Evolutionary conservation across 768 basidiomycete genomes (phyloP), one percentile per base, ranked within the genome.

Genomic region (Paxillus ammoniavirescens): DNA sequence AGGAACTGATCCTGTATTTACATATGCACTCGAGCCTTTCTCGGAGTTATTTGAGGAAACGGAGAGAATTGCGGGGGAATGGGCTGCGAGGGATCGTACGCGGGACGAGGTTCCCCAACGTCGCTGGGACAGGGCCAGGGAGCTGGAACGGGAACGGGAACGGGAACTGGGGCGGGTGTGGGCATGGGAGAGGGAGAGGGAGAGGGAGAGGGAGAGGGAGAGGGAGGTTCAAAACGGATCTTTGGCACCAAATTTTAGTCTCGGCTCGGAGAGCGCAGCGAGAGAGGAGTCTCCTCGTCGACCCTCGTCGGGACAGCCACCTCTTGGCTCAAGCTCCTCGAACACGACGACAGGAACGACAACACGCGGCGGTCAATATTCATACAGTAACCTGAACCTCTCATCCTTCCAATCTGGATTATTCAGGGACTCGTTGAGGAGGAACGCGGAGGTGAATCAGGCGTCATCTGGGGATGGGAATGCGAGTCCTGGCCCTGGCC

Each of bases 341-440:
- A 46, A 47, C n/a, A 9, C 12, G 35, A 35, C 35, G 35, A 35
- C 35, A 12, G 35, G 35, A 13, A 14, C 35, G 13, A 14, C 18
- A 18, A 2, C 15, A 46, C 57, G 37, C 35, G 46, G 21, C n/a
- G 57, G 56, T 30, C 57, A 53, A 6, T 67, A 69, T 43, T 65
- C 70, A 6, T 69, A 70, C 45, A 60, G 55, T 48, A 70, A 62
- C 43, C 26, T 69, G n/a, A 65, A 69, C n/a, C 47, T 69, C 5
- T 59, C 67, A 15, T 54, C 68, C 37, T 69, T 69, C 49, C 68
- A 68, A 33, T 65, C 68, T 23, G 68, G 68, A 2, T 35, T 72
- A 18, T 69, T 72, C 47, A 63, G 68, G 28, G 68, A 69, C 53
- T 72, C 68, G 26, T 31, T 69, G 15, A 63, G 62, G 57, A 67